These are phyloP conservation scores for Sporothrix dimorphospora DNA, from an alignment of 2,329 filamentous ascomycete genomes.

Conservation along the genomic window DNA sequence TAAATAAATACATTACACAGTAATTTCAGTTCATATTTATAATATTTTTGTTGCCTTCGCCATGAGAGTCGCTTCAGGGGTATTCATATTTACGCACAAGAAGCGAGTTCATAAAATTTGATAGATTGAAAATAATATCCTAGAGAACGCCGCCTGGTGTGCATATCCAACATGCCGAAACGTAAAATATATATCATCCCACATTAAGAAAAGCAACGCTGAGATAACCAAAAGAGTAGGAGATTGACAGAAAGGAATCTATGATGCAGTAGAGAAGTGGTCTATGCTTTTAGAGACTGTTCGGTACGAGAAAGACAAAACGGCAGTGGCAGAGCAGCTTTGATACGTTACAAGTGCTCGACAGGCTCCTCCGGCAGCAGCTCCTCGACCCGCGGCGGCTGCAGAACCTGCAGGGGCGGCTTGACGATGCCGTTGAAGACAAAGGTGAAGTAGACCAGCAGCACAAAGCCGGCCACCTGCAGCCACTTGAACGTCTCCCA, in stretches of 20 bases:
- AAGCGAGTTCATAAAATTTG: too few species aligned
- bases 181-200: not conserved
- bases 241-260: not conserved
- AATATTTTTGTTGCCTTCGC: too few species aligned
- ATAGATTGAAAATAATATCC: not conserved
- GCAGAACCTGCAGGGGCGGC: constrained; percentile 66
- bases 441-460: constrained; percentile 96
- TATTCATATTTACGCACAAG: too few species aligned
- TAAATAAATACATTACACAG: too few species aligned
- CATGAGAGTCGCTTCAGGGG: too few species aligned
- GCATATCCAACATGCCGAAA: not conserved
- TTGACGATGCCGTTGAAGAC: constrained; percentile 93
- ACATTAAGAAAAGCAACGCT: not conserved
- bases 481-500: constrained; percentile 99
- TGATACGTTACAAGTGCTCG: constrained; percentile 58
- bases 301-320: too few species aligned
- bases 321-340: too few species aligned
- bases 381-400: constrained; percentile 59
- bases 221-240: not conserved
- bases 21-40: too few species aligned
- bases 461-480: constrained; percentile 83
- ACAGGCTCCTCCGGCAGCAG: constrained; percentile 82
- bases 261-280: not conserved
- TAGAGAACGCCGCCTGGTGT: constrained; percentile 3
- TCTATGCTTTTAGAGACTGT: not conserved